Base-by-base conservation (phyloP, 1,284 basidiomycete genomes). In the Rhodotorula sp. region DNA sequence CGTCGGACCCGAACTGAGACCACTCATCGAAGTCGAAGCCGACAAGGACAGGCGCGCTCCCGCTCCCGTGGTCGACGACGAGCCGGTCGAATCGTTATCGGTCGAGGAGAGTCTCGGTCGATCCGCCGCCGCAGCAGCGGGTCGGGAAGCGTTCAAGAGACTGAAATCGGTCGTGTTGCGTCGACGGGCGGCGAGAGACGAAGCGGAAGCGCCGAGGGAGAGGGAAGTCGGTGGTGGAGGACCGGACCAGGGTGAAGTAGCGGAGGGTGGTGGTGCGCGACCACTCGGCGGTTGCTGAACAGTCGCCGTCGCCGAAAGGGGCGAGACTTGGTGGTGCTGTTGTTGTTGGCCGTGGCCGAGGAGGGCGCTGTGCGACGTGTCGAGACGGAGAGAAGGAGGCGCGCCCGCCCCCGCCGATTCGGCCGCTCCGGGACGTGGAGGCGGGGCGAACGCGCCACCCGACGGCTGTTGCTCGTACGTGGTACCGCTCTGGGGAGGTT, bases 221-320 rank as follows among this genome's bases (percentile, higher is more conserved):
- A 70, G 47, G 45, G 23, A 49, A 18, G 55, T 15, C 1, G 69
- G 69, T n/a, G 69, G 69, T 0, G 69, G 69, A 1, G 69, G 69
- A 5, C 69, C 69, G 0, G 65, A 19, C 69, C 69, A 70, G 6
- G 69, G 65, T 14, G 64, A 45, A 3, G n/a, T 21, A 0, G 10
- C 48, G 1, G 19, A 15, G 4, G 34, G 3, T 28, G 52, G 50
- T 2, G 45, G 55, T 16, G 28, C 28, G 45, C 43, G 64, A 50
- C 2, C 58, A 49, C 14, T 50, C 16, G 28, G 47, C 7, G 18
- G 31, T 28, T 5, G 48, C n/a, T 19, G 18, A 3, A 21, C 16
- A 31, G 15, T 31, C 28, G 19, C 16, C 21, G 15, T 31, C 28
- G 19, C 55, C 19, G 60, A 38, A 12, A 14, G 60, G 31, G 48